Percentiles rank a stretch among this genome's conserved stretches.
Evolutionary conservation across 768 basidiomycete genomes (phyloP).

Genomic region (Boletellus emodensis): DNA sequence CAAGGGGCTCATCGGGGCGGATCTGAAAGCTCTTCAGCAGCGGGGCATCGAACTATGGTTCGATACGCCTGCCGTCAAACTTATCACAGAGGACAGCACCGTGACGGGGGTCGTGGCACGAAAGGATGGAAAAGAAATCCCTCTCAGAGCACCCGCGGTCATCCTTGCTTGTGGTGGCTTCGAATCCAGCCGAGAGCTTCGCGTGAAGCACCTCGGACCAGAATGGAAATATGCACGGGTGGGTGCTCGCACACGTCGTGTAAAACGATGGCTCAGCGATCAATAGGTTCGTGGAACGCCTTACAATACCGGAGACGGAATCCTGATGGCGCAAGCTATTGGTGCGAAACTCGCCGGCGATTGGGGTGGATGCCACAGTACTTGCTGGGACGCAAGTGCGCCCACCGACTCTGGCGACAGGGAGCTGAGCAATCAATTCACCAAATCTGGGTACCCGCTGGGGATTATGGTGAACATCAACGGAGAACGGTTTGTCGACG

Average conservation of each 20-base stretch:
- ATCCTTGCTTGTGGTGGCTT: slow-evolving; percentile 66
- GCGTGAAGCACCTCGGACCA: slow-evolving; percentile 52
- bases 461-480: slow-evolving; percentile 63
- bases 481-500: slow-evolving; percentile 64
- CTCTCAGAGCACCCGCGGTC: slow-evolving; percentile 42
- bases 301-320: slow-evolving; percentile 66
- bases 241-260: slow-evolving; percentile 1
- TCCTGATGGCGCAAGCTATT: slow-evolving; percentile 45
- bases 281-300: slow-evolving; percentile 64
- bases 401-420: slow-evolving; percentile 48
- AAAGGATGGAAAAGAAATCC: slow-evolving; percentile 33
- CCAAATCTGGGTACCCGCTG: slow-evolving; percentile 70
- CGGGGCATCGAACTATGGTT: slow-evolving; percentile 58
- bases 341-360: slow-evolving; percentile 61
- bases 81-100: slow-evolving; percentile 32
- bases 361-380: slow-evolving; percentile 68
- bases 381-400: slow-evolving; percentile 67
- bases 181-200: slow-evolving; percentile 52
- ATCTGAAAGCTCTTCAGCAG: slow-evolving; percentile 44
- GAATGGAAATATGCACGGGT: slow-evolving; percentile 59
- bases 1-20: slow-evolving; percentile 60
- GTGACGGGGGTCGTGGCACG: slow-evolving; percentile 47
- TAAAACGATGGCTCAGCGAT: not conserved
- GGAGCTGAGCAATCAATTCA: slow-evolving; percentile 62
- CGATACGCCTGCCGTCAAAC: slow-evolving; percentile 41